A percentile compares a stretch with the other conserved stretches of the same genome.
phyloP scores from a whole-genome alignment of 306 rosid genomes.

The Cucurbita ficifolia region DNA sequence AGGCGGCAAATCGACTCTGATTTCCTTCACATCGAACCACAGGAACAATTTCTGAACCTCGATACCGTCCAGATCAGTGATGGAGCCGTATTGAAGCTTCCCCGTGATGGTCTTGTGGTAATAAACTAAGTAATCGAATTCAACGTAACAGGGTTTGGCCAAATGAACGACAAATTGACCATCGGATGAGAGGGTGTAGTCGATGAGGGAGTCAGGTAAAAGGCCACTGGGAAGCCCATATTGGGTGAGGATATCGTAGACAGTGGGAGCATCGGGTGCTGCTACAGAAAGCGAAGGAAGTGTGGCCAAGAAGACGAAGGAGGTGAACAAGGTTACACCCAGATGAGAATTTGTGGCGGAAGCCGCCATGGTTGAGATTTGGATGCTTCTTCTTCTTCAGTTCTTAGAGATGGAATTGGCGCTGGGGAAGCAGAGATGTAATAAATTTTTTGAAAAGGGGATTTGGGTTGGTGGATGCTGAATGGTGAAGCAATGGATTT shows the following conservation, averaged over 20 bases:
- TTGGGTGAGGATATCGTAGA: constrained; percentile 54
- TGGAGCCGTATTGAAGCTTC: constrained; percentile 59
- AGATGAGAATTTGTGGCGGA: constrained; percentile 8
- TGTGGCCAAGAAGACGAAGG: constrained; percentile 6
- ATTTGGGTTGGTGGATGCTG: not conserved
- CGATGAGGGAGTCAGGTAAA: constrained; percentile 44
- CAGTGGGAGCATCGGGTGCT: constrained; percentile 13
- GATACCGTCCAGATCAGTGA: constrained; percentile 54
- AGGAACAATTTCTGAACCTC: constrained; percentile 55
- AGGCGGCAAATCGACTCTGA: constrained; percentile 78
- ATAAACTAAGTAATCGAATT: constrained; percentile 64
- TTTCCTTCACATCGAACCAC: constrained; percentile 80
- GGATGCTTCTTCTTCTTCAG: not conserved
- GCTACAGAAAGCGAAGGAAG: constrained; percentile 3
- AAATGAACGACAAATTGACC: constrained; percentile 50
- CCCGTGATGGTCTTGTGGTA: constrained; percentile 60
- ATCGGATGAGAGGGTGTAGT: constrained; percentile 40
- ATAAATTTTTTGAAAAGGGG: not conserved
- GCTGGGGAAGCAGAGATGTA: too few species aligned
- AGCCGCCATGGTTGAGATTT: constrained; percentile 21
- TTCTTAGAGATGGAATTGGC: too few species aligned
- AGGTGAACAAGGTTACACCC: constrained; percentile 9
- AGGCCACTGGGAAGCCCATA: constrained; percentile 78
- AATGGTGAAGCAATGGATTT: not conserved
- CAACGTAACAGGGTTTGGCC: constrained; percentile 43